These are phyloP conservation scores for Ashbya aceris DNA, from an alignment of 1,139 yeast genomes.

Conservation along the genomic window DNA sequence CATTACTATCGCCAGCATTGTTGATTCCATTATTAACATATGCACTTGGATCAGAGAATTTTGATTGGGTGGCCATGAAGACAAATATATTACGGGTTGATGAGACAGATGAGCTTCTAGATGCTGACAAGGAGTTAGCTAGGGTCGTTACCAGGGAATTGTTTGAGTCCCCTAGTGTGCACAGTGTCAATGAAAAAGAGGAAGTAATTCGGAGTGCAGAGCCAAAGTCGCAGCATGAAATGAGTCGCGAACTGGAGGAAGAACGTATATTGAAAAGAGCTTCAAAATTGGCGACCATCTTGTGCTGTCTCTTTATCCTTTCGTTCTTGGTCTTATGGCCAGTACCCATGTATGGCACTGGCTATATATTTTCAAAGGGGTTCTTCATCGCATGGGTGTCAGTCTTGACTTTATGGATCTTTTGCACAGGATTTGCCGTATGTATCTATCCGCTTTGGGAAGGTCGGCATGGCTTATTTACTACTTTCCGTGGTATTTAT, in stretches of 20 bases:
- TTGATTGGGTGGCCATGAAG: conserved; percentile 59
- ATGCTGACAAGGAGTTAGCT: conserved; percentile 5
- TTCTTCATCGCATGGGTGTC: conserved; percentile 81
- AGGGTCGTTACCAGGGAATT: no score
- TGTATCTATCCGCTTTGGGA: conserved; percentile 56
- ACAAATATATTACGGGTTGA: conserved; percentile 48
- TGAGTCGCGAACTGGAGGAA: conserved; percentile 33
- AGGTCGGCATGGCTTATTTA: conserved; percentile 54
- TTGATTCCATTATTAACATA: conserved; percentile 59
- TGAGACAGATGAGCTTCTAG: conserved; percentile 52
- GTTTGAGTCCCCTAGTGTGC: no score
- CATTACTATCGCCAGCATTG: conserved; percentile 64
- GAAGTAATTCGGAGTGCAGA: conserved; percentile 29
- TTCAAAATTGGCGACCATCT: conserved; percentile 45
- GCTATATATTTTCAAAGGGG: conserved; percentile 56
- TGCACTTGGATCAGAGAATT: conserved; percentile 57
- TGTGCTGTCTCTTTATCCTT: conserved; percentile 50
- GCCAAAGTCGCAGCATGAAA: conserved; percentile 39
- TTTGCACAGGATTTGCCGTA: conserved; percentile 47
- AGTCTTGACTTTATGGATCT: conserved; percentile 66
- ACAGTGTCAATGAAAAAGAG: conserved; percentile 31
- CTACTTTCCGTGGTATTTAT: conserved; percentile 63
- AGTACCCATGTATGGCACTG: conserved; percentile 78
- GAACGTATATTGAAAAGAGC: conserved; percentile 38
- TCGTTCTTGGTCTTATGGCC: conserved; percentile 69